Base-by-base conservation (phyloP, 345 rosid genomes). In the Sapria himalayana region DNA sequence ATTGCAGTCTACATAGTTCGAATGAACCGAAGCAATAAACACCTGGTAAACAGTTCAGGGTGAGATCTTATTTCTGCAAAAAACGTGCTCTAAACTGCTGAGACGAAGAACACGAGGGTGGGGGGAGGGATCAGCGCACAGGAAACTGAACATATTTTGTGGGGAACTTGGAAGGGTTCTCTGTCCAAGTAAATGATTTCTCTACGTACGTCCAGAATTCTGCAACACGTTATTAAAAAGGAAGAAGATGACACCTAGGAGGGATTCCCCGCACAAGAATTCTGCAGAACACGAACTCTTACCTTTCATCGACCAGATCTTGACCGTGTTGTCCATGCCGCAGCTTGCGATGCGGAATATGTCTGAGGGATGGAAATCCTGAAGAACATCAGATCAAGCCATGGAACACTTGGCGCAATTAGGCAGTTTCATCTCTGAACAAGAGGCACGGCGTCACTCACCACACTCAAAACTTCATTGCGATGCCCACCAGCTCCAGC, bases 241-340 rank as follows among this genome's bases (percentile, higher is more conserved):
- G n/a, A n/a, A n/a, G n/a, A n/a, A n/a, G n/a, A n/a, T n/a, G n/a
- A n/a, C n/a, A n/a, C n/a, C n/a, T n/a, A n/a, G n/a, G n/a, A n/a
- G n/a, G n/a, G n/a, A n/a, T n/a, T n/a, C n/a, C n/a, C n/a, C n/a
- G n/a, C n/a, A n/a, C n/a, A n/a, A n/a, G n/a, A n/a, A n/a, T n/a
- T n/a, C n/a, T n/a, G n/a, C n/a, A n/a, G n/a, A n/a, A n/a, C n/a
- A n/a, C n/a, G n/a, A n/a, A n/a, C 16, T 52, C 52, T 22, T 42
- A 86, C 97, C 97, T 78, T 74, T 78, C 97, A 81, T 81, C 48
- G 92, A 81, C 97, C 97, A 86, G 50, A 86, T 78, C 54, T 81
- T 86, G 35, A 78, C 78, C 14, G 94, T 78, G 58, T 76, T 81
- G 64, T 78, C 91, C 94, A 86, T 81, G 43, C 94, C 94, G 67